Base-by-base conservation (phyloP, 106 monocot species). In the Xerophyta viscosa region DNA sequence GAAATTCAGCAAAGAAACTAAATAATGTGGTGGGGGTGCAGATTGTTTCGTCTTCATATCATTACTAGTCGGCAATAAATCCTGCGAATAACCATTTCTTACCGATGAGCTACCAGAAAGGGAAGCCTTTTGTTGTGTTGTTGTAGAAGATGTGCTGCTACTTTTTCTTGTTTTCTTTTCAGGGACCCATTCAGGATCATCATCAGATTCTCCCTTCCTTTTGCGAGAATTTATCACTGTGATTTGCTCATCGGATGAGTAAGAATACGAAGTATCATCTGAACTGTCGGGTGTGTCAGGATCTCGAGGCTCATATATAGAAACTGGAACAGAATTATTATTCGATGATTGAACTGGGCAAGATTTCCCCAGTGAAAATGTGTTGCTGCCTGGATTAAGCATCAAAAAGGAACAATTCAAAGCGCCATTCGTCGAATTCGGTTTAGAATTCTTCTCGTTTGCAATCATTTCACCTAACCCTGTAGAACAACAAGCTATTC, bases 111-210 rank as follows among this genome's bases (percentile, higher is more conserved):
- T n/a, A n/a, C n/a, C n/a, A n/a, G 13, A 25, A 37, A 26, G 5
- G 48, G 41, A 25, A 27, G 14, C 2, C 19, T 68, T 59, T 20
- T n/a, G 20, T 43, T 41, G 62, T 8, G 14, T 25, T 20, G 50
- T 39, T 64, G 14, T 27, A 52, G 20, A 31, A 20, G 44, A 8
- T 24, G 43, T 39, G 13, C 33, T 61, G 29, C 33, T 37, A 45
- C 44, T 56, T 13, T 11, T 68, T 52, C 67, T 54, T 15, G 6
- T 36, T 46, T 58, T 74, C 61, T 52, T 70, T 46, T 49, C 61
- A 0, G 74, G 71, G 37, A 64, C 48, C 71, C 75, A 81, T 48
- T 76, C 67, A 0, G 75, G 76, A 45, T 76, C 80, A 22, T 66
- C 67, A 37, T 51, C 43, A 2, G 57, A 51, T 36, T 37, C 45